Base-by-base conservation (phyloP, 2,329 filamentous ascomycete genomes). In the Cytospora paraplurivora region DNA sequence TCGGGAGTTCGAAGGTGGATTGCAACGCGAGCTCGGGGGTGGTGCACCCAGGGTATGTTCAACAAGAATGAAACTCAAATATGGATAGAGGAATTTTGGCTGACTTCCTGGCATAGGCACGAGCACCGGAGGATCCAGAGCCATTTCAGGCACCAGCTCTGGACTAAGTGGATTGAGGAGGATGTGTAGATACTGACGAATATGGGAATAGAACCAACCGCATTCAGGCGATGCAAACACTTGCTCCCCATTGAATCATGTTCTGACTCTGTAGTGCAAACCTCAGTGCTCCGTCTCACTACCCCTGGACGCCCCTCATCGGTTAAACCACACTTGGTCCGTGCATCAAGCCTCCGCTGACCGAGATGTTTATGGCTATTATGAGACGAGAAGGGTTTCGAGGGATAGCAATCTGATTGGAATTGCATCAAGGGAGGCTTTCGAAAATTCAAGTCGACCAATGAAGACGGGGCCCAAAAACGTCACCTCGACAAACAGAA, bases 21-120 rank as follows among this genome's bases (percentile, higher is more conserved):
- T 95, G 67, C 85, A 92, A 76, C 83, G 83, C 72, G 91, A 94
- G 74, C 78, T 95, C 65, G 91, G 91, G 66, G 91, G 91, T 34
- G 84, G 85, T 71, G 88, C 88, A 63, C 66, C 87, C 59, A 81
- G 84, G 77, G 90, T 92, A 79, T 77, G 89, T 82, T 15, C 8
- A 62, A 49, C 35, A 13, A 54, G 6, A 10, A 17, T 33, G 13
- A 32, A 27, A 27, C 27, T 2, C 27, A 27, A 27, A 3, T 27
- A 27, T 27, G 27, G 27, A 12, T 50, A 13, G 12, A 21, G 17
- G 27, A 33, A 34, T 15, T 17, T 3, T 7, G 10, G 37, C 68
- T 70, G 37, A 70, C 61, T 52, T 15, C 1, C 5, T 33, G 35
- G 52, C 7, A 59, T 66, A 79, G 85, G 85, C 85, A 69, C 81